Conservation (phyloP, 768 basidiomycete genomes). For the Lentinula lateritia region DNA sequence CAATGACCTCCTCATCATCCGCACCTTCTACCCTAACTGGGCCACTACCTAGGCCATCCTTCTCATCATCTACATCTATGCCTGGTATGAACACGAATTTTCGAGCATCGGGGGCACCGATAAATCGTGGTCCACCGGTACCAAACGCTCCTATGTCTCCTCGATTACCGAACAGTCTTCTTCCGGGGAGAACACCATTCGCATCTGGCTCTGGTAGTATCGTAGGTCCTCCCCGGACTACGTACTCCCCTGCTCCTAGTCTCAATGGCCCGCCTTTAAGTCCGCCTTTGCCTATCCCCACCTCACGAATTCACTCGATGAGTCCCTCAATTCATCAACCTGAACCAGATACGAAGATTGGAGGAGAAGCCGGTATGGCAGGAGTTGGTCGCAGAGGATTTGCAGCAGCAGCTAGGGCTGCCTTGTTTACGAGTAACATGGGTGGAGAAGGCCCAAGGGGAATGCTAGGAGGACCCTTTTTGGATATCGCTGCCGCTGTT, state of each 20-base stretch:
- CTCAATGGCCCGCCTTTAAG: background rate
- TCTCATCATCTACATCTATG: background rate
- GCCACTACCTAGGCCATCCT: background rate
- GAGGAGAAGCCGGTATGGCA: conserved; percentile 83
- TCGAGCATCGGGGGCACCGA: background rate
- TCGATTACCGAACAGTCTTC: background rate
- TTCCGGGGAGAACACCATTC: background rate
- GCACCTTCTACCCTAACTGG: background rate
- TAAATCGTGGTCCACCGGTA: background rate
- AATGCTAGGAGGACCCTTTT: conserved; percentile 16
- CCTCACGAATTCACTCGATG: conserved; percentile 12
- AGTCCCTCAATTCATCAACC: conserved; percentile 16
- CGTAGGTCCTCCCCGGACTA: conserved; percentile 1
- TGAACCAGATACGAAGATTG: conserved; percentile 63
- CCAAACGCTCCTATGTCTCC: conserved; percentile 9
- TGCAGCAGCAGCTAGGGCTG: conserved; percentile 65
- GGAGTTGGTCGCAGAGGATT: conserved; percentile 87
- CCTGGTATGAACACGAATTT: background rate
- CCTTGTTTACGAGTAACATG: conserved; percentile 32
- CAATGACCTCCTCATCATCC: background rate
- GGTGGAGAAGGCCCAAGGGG: conserved; percentile 6
- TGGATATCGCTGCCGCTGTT: conserved; percentile 39
- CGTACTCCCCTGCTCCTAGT: conserved; percentile 11
- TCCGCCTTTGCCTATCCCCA: conserved; percentile 13
- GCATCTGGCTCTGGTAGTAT: background rate